phyloP scores from a whole-genome alignment of 805 yeast genomes.

The Barnettozyma sucrosica region DNA sequence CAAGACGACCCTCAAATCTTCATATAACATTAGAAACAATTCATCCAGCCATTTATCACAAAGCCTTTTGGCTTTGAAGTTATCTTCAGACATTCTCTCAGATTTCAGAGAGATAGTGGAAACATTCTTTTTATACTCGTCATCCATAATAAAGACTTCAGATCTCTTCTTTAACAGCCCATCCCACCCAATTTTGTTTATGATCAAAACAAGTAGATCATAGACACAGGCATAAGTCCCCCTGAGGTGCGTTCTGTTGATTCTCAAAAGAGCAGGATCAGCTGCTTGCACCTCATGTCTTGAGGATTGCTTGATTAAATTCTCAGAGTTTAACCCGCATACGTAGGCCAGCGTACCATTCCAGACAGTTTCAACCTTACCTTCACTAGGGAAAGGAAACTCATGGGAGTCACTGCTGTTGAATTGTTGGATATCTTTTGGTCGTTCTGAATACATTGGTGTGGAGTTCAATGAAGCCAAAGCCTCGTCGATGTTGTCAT shows the following conservation, averaged over 20 bases:
- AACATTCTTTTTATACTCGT: constrained; percentile 43
- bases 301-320: constrained; percentile 18
- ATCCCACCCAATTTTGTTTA: constrained; percentile 78
- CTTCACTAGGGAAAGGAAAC: constrained; percentile 50
- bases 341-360: constrained; percentile 22
- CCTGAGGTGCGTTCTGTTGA: constrained; percentile 45
- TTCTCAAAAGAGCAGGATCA: constrained; percentile 43
- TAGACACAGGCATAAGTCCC: constrained; percentile 59
- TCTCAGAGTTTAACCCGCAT: constrained; percentile 25
- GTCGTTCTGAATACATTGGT: constrained; percentile 51
- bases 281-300: constrained; percentile 33
- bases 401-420: constrained; percentile 38
- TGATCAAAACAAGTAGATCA: constrained; percentile 62
- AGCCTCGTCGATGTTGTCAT: constrained; percentile 52
- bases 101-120: constrained; percentile 20
- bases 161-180: constrained; percentile 60
- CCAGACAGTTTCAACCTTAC: constrained; percentile 47
- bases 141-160: constrained; percentile 74
- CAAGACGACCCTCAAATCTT: constrained; percentile 43
- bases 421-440: constrained; percentile 38
- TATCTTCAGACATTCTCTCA: constrained; percentile 3
- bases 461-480: constrained; percentile 65
- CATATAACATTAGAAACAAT: constrained; percentile 62
- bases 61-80: constrained; percentile 38
- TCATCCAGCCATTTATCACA: constrained; percentile 82